These are phyloP conservation scores for Fusarium liriodendri DNA, from an alignment of 2,329 filamentous ascomycete genomes.

Conservation along the genomic window DNA sequence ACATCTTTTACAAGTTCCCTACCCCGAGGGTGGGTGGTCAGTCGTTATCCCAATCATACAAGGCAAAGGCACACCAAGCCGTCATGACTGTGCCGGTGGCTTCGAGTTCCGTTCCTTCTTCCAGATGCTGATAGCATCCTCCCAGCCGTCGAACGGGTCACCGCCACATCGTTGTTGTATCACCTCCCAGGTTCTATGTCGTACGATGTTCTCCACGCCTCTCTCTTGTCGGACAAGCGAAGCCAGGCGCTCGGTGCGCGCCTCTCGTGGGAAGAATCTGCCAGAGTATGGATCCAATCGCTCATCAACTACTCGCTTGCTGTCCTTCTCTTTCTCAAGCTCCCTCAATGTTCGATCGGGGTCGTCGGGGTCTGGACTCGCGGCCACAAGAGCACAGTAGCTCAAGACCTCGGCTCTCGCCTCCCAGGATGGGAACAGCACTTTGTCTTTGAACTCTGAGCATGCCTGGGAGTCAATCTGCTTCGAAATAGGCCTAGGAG, in stretches of 20 bases:
- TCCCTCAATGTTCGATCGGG: slow-evolving; percentile 78
- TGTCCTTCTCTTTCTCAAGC: slow-evolving; percentile 75
- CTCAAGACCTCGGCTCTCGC: slow-evolving; percentile 83
- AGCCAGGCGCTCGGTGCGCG: slow-evolving; percentile 83
- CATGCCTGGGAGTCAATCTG: slow-evolving; percentile 74
- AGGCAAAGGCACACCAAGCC: background rate
- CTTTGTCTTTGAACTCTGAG: slow-evolving; percentile 76
- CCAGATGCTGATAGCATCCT: slow-evolving; percentile 75
- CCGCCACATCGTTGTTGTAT: slow-evolving; percentile 80
- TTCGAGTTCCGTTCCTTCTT: slow-evolving; percentile 49
- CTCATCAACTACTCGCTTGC: slow-evolving; percentile 84
- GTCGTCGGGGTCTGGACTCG: slow-evolving; percentile 87
- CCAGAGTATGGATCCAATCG: slow-evolving; percentile 91
- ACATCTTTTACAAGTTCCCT: slow-evolving; percentile 23
- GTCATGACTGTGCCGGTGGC: slow-evolving; percentile 5
- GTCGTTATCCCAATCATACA: background rate
- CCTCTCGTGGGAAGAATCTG: slow-evolving; percentile 82
- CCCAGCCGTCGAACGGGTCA: slow-evolving; percentile 68
- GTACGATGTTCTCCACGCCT: slow-evolving; percentile 81
- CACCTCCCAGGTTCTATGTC: slow-evolving; percentile 83
- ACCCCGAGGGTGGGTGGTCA: background rate
- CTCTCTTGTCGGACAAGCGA: slow-evolving; percentile 79
- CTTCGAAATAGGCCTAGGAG: slow-evolving; percentile 60
- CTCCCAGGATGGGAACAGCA: slow-evolving; percentile 92
- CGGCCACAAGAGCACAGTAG: slow-evolving; percentile 91